Evolutionary conservation across 306 rosid species (phyloP).

Genomic region (Cercis canadensis): DNA sequence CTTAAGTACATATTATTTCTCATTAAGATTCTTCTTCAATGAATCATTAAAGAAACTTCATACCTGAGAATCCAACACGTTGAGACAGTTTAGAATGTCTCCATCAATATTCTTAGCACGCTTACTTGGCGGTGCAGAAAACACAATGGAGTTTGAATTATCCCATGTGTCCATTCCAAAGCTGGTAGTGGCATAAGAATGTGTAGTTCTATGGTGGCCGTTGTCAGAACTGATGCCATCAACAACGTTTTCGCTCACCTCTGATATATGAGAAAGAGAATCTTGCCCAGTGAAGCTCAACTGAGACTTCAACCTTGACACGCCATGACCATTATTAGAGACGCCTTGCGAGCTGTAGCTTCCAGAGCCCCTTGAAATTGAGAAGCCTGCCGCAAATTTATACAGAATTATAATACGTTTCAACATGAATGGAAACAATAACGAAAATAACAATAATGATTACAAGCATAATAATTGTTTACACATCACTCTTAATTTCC

Average conservation of each 20-base stretch:
- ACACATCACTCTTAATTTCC: neutral
- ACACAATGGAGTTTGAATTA: conserved; percentile 65
- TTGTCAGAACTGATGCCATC: conserved; percentile 52
- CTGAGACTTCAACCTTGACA: conserved; percentile 69
- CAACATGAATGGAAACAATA: neutral
- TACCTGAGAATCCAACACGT: conserved; percentile 82
- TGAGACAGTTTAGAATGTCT: conserved; percentile 61
- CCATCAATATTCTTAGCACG: conserved; percentile 64
- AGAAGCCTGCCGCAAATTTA: conserved; percentile 62
- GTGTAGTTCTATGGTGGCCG: conserved; percentile 44
- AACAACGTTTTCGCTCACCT: conserved; percentile 49
- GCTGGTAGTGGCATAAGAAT: conserved; percentile 49
- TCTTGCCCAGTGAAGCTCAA: conserved; percentile 89
- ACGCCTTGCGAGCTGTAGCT: conserved; percentile 59
- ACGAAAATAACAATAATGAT: neutral
- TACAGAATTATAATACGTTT: neutral
- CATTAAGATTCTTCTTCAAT: no score
- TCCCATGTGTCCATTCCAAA: conserved; percentile 75
- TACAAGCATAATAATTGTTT: neutral
- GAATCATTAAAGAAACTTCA: conserved; percentile 11
- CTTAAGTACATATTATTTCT: no score
- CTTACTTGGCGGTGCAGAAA: conserved; percentile 62
- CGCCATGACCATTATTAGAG: conserved; percentile 47
- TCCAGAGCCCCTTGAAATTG: conserved; percentile 73
- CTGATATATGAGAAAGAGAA: conserved; percentile 71